Base-by-base conservation (phyloP, 2,329 filamentous ascomycete genomes). In the Colletotrichum eleusines region DNA sequence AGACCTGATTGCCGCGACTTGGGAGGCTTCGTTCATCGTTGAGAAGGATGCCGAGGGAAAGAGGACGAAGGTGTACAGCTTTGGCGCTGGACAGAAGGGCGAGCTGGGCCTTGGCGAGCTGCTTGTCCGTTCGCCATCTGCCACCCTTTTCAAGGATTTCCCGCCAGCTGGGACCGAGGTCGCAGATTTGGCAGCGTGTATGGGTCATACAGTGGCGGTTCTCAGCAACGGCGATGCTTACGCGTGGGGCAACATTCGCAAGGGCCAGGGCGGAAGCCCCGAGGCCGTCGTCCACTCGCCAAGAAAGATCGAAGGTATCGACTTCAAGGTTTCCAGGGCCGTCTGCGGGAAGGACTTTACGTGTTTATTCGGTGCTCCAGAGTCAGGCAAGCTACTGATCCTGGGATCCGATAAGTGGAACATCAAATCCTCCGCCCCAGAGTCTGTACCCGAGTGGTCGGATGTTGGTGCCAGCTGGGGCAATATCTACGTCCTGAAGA, bases 261-360 rank as follows among this genome's bases (percentile, higher is more conserved):
- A 97, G 77, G 93, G 93, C 0, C 95, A 99, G 78, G 82, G 97
- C 1, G 95, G 94, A 0, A 80, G 83, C 51, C 86, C 87, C 0
- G 81, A 82, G 35, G 83, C 82, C 7, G 78, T 90, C 35, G 78
- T 91, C 2, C 86, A 87, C 81, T 77, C 76, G 20, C 94, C 94
- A 6, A 83, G 87, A 12, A 90, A 85, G 79, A 86, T 97, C 28
- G 81, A 82, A 20, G 81, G 83, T 2, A 79, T 88, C 26, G 77
- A 80, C 5, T 97, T 97, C 78, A 82, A 81, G n/a, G 91, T 91
- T 2, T 80, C 81, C 16, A 86, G 88, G 73, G 94, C 89, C 1
- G 90, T 92, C 0, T 97, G 94, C 78, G 95, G 95, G 11, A 89
- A 93, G 72, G 94, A 98, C 72, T 95, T 97, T 76, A 97, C 94